Evolutionary conservation across 495 filamentous ascomycete genomes (phyloP).

Genomic region (Podospora comata): DNA sequence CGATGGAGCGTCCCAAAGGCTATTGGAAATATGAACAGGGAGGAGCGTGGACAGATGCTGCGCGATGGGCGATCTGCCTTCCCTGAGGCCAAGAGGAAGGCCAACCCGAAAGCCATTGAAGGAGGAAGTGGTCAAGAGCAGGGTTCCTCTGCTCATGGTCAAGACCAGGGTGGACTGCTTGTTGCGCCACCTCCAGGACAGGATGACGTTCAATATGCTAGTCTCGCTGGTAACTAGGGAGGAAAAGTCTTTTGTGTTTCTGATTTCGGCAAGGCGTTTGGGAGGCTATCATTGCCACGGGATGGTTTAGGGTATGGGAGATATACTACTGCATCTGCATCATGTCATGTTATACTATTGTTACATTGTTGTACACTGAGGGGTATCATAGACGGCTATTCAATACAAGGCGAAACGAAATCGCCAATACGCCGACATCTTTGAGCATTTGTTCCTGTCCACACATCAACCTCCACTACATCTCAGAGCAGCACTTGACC

Average conservation of each 20-base stretch:
- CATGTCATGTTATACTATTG: conserved; percentile 16
- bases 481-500: conserved; percentile 43
- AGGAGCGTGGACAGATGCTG: conserved; percentile 71
- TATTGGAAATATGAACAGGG: conserved; percentile 81
- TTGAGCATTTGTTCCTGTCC: conserved; percentile 15
- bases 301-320: conserved; percentile 25
- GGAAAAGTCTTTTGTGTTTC: conserved; percentile 38
- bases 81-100: conserved; percentile 35
- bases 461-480: conserved; percentile 22
- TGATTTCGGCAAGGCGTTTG: conserved; percentile 43
- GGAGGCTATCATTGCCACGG: conserved; percentile 24
- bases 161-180: conserved; percentile 44
- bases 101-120: conserved; percentile 35
- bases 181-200: conserved; percentile 82
- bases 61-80: conserved; percentile 65
- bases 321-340: conserved; percentile 22
- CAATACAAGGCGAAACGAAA: conserved; percentile 25
- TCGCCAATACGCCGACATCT: conserved; percentile 17
- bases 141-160: conserved; percentile 12
- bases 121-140: conserved; percentile 25
- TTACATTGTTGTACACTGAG: conserved; percentile 23
- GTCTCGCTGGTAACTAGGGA: conserved; percentile 72
- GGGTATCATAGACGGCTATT: conserved; percentile 36
- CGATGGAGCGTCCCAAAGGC: conserved; percentile 91
- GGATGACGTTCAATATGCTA: conserved; percentile 78